Evolutionary conservation across 2,329 filamentous ascomycete species (phyloP), one percentile per base, ranked within the genome.

Genomic region (Leptodontidium sp.): DNA sequence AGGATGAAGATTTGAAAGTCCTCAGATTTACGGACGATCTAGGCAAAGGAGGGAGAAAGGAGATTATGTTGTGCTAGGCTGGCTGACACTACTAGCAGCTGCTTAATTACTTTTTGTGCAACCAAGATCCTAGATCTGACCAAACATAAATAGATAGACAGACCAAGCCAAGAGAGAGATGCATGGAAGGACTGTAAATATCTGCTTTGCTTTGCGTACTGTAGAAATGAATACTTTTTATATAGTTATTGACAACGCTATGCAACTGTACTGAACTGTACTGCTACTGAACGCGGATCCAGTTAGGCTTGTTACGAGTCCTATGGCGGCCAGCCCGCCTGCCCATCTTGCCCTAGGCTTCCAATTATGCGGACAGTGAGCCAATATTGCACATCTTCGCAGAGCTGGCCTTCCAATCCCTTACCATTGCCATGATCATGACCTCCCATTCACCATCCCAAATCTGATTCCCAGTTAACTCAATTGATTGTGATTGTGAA

Each of bases 61-160:
- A 43, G 14, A n/a, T n/a, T 26, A 59, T 59, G 55, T 9, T 58
- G 35, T 58, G 9, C 35, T 12, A 29, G 21, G 35, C 38, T 45
- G 57, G 35, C 35, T 43, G 38, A 59, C 57, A 40, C 29, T 59
- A 24, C 12, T 11, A 21, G n/a, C n/a, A 35, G 55, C 4, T 59
- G 21, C 14, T 59, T 17, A 45, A 35, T 55, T 55, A 55, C 29
- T 35, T 17, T 32, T 55, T 35, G 52, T 55, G 52, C 29, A 55
- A 55, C 52, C 52, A 55, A 55, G 52, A 35, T 35, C 26, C 52
- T 55, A 17, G 52, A 55, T 55, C 49, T 52, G 52, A 17, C 26
- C 15, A 53, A 53, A 55, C 52, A 35, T 29, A 53, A 53, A 53
- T 55, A 55, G 52, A 35, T 35, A n/a, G 26, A n/a, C 14, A n/a